These are phyloP conservation scores for Tubosaeta brunneosetosa DNA, from an alignment of 768 basidiomycete genomes.

Conservation along the genomic window DNA sequence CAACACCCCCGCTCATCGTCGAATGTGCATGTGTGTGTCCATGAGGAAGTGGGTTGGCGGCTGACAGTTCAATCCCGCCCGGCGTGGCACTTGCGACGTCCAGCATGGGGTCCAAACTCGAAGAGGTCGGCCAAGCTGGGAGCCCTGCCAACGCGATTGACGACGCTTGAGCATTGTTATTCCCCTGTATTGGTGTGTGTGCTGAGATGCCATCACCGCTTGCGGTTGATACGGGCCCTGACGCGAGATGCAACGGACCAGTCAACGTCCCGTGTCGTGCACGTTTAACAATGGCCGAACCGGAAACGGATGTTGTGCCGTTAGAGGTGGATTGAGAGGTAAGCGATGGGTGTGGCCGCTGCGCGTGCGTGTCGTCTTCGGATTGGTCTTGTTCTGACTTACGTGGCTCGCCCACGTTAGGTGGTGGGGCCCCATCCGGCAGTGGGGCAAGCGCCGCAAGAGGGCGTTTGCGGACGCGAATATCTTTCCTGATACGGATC, in stretches of 20 bases:
- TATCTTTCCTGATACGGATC: conserved; percentile 90
- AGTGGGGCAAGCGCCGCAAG: conserved; percentile 32
- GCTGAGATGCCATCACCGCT: conserved; percentile 16
- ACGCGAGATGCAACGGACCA: conserved; percentile 13
- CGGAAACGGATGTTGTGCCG: not conserved
- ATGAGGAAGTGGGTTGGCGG: conserved; percentile 4
- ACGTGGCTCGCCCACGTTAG: conserved; percentile 11
- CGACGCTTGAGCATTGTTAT: conserved; percentile 8
- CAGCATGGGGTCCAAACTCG: conserved; percentile 29
- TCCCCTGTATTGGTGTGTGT: conserved; percentile 17
- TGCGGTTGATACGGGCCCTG: conserved; percentile 15
- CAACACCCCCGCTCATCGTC: conserved; percentile 6
- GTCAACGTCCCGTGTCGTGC: conserved; percentile 29
- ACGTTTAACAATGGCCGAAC: conserved; percentile 15
- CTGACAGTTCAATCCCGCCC: conserved; percentile 29
- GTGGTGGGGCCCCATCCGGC: conserved; percentile 13
- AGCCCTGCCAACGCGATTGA: conserved; percentile 26
- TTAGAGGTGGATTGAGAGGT: conserved; percentile 11
- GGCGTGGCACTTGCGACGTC: conserved; percentile 30
- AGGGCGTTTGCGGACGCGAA: conserved; percentile 73
- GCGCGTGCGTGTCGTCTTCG: conserved; percentile 20
- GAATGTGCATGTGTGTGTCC: conserved; percentile 11
- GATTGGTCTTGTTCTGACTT: conserved; percentile 26
- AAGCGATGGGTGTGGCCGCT: conserved; percentile 5
- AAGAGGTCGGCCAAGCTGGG: conserved; percentile 31